Evolutionary conservation across 2,329 filamentous ascomycete genomes (phyloP), one percentile per base, ranked within the genome.

Genomic region (Falciphora oryzae): DNA sequence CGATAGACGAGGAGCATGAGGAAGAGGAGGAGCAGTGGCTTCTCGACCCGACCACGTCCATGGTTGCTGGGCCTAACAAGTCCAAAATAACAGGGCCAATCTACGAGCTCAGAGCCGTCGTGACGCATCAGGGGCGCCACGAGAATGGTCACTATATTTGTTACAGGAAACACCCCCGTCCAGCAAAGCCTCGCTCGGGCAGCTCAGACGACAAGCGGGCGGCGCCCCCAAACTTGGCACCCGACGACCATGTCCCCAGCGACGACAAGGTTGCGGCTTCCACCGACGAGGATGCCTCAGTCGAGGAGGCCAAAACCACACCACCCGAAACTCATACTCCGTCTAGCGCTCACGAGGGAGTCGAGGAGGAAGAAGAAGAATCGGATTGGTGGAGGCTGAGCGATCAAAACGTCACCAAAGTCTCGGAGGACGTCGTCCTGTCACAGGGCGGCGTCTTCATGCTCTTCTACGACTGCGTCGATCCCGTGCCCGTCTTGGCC

Each of bases 81-180:
- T 87, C 85, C 2, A 82, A 79, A 66, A 77, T 85, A 11, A 78
- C 78, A 0, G 85, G 86, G 3, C 82, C 81, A 32, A 79, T 89
- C 1, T 98, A 96, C 73, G 86, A 91, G 72, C 80, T 98, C 22
- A 86, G 90, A 63, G 92, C 93, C 35, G 90, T 94, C 0, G 85
- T 98, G 13, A 95, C 92, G 1, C 95, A 98, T 73, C 91, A 90
- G 67, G 95, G 95, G 4, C 84, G 90, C 38, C 95, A 98, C 74
- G 93, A 97, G 67, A 97, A 96, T 70, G 95, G 95, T 0, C 95
- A 99, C 77, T 98, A 99, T 70, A 88, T 97, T 56, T 96, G 92
- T 74, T 97, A 95, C 75, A 85, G 92, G 63, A 91, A 89, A 71
- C 89, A 92, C 71, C 81, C 85, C 22, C 62, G 62, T 10, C 62